Percentiles rank a stretch among this genome's conserved stretches.
These are phyloP conservation scores for Tillandsia fasciculata DNA, from an alignment of 176 grass and related monocot species.

Conservation along the genomic window DNA sequence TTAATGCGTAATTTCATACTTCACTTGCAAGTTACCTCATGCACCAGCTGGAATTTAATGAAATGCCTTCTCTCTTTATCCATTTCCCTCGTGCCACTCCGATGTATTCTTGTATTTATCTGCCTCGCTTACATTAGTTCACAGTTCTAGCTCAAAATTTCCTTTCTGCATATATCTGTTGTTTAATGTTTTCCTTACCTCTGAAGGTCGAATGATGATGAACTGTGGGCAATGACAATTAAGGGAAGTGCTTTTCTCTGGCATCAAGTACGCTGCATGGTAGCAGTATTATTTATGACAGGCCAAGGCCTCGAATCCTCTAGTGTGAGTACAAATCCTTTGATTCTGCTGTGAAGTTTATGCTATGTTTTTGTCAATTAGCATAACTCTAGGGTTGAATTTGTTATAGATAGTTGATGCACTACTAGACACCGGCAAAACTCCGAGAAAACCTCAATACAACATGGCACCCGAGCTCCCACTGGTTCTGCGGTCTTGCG, in stretches of 20 bases:
- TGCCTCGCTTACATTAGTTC: neutral
- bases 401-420: conserved; percentile 57
- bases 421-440: conserved; percentile 61
- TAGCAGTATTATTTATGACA: conserved; percentile 82
- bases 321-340: conserved; percentile 45
- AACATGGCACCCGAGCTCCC: conserved; percentile 85
- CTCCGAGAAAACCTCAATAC: conserved; percentile 84
- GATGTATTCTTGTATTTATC: neutral
- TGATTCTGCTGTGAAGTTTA: no score
- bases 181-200: neutral
- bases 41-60: no score
- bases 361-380: neutral
- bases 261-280: conserved; percentile 99
- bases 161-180: neutral
- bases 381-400: neutral
- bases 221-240: conserved; percentile 76
- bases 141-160: neutral
- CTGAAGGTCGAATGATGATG: conserved; percentile 53
- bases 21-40: no score
- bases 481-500: conserved; percentile 61
- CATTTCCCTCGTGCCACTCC: no score
- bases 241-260: conserved; percentile 91
- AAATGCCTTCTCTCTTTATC: no score
- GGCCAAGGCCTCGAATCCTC: conserved; percentile 73
- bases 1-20: no score